phyloP scores from a whole-genome alignment of 768 basidiomycete genomes.

The Trametes meyenii region DNA sequence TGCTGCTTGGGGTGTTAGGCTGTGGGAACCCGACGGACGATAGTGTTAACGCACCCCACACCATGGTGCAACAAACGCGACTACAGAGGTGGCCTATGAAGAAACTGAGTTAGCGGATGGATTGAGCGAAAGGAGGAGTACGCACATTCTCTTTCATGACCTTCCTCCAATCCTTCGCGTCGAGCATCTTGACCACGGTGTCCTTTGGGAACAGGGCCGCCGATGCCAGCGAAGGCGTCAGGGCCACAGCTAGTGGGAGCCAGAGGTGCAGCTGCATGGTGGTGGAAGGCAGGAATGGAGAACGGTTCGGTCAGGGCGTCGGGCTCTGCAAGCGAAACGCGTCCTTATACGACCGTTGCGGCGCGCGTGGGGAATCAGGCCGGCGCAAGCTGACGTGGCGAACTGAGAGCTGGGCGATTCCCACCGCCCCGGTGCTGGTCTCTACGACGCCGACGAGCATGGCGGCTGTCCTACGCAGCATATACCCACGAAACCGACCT shows the following conservation, averaged over 20 bases:
- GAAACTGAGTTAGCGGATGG: too few relatives aligned
- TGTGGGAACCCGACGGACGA: neutral
- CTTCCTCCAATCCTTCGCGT: constrained; percentile 68
- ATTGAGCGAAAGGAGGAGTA: constrained; percentile 10
- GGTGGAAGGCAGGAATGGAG: neutral
- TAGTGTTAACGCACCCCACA: constrained; percentile 63
- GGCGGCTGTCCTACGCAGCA: constrained; percentile 10
- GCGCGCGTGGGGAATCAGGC: constrained; percentile 22
- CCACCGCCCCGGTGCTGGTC: constrained; percentile 28
- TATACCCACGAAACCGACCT: constrained; percentile 19
- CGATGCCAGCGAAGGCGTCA: constrained; percentile 51
- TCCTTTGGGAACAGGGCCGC: constrained; percentile 50
- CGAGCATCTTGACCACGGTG: constrained; percentile 68
- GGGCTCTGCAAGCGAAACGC: constrained; percentile 10
- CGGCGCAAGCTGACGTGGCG: constrained; percentile 32
- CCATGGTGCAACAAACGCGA: constrained; percentile 96
- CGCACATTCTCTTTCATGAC: constrained; percentile 78
- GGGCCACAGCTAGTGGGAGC: constrained; percentile 36
- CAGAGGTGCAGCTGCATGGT: constrained; percentile 22
- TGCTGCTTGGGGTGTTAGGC: constrained; percentile 49
- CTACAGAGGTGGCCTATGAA: constrained; percentile 42
- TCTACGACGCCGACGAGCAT: constrained; percentile 23
- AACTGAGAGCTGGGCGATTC: constrained; percentile 21
- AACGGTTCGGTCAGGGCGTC: neutral
- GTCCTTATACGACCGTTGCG: constrained; percentile 25